A percentile compares a stretch with the other conserved stretches of the same genome.
These are phyloP conservation scores for Rhizopogon vinicolor DNA, from an alignment of 768 basidiomycete genomes.

Conservation along the genomic window DNA sequence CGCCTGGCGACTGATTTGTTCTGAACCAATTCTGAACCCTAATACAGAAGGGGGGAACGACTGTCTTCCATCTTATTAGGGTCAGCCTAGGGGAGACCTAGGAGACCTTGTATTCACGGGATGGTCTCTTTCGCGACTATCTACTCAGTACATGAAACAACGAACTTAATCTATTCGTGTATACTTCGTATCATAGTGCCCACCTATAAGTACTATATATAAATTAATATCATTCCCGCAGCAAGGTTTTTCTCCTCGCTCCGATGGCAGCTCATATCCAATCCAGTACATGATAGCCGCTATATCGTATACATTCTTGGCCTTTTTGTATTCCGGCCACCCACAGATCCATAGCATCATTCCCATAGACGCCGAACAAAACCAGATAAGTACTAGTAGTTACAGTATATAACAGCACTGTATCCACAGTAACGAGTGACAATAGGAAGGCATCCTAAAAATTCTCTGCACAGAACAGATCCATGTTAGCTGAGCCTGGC, in stretches of 20 bases:
- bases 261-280: too few species aligned
- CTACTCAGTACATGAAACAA: background rate
- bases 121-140: background rate
- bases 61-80: too few species aligned
- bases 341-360: background rate
- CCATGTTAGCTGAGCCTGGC: background rate
- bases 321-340: background rate
- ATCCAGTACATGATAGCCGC: too few species aligned
- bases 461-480: conserved; percentile 11
- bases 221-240: background rate
- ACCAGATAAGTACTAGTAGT: background rate
- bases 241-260: background rate
- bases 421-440: background rate
- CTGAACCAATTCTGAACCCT: too few species aligned
- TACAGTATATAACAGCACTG: background rate
- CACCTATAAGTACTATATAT: background rate
- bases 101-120: too few species aligned
- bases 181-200: background rate
- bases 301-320: too few species aligned
- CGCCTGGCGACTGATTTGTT: background rate
- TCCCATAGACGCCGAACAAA: background rate
- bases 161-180: background rate
- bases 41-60: too few species aligned
- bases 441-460: conserved; percentile 7
- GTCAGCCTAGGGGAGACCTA: too few species aligned